phyloP scores from a whole-genome alignment of 441 rosid species.

The Erodium chrysanthum region DNA sequence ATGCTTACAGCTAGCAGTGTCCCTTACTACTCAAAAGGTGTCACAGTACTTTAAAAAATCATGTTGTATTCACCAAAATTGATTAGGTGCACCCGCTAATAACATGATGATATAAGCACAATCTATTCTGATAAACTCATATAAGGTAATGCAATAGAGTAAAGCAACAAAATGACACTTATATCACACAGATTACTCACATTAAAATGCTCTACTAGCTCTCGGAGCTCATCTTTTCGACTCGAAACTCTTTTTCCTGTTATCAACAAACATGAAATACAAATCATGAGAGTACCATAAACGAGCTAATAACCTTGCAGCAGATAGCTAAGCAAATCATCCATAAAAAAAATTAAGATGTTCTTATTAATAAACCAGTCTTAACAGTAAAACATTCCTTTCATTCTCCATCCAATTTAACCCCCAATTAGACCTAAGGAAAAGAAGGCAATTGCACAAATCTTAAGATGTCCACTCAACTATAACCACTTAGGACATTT shows the following conservation, averaged over 20 bases:
- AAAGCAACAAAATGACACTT: not conserved
- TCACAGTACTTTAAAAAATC: not conserved
- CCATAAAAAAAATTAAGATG: not conserved
- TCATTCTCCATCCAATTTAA: not conserved
- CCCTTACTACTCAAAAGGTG: not conserved
- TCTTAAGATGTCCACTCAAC: not conserved
- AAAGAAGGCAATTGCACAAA: not conserved
- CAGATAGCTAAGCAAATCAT: not conserved
- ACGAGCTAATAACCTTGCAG: not conserved
- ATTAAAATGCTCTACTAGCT: conserved; percentile 77
- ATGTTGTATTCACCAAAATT: not conserved
- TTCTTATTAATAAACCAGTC: not conserved
- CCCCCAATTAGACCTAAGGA: not conserved
- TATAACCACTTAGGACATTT: not conserved
- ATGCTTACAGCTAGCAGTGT: not conserved
- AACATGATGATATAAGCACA: not conserved
- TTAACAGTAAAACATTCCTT: not conserved
- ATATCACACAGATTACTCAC: conserved; percentile 36
- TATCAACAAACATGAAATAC: conserved; percentile 16
- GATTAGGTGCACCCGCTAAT: not conserved
- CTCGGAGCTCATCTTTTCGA: conserved; percentile 66
- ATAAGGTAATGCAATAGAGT: not conserved
- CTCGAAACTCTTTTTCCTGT: conserved; percentile 59
- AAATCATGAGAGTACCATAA: conserved; percentile 2
- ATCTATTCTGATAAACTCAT: not conserved